phyloP scores from a whole-genome alignment of 1,284 basidiomycete species.

The Sporisorium graminicola region DNA sequence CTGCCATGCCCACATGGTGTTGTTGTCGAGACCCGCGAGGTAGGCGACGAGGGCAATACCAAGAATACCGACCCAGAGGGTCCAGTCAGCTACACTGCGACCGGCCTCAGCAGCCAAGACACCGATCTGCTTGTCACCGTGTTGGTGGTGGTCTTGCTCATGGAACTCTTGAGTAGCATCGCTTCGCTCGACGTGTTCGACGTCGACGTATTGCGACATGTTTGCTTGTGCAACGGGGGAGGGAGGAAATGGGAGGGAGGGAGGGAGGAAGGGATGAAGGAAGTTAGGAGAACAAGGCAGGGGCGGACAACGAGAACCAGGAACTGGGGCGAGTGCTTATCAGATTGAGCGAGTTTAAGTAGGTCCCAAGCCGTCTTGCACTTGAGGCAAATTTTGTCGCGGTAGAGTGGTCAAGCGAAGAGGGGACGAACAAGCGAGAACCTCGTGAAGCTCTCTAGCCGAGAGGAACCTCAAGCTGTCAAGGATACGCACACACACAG shows the following conservation, averaged over 20 bases:
- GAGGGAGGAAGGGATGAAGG: slow-evolving; percentile 1
- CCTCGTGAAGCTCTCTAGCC: not conserved
- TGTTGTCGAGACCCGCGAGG: slow-evolving; percentile 61
- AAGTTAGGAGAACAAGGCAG: not conserved
- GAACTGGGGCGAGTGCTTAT: slow-evolving; percentile 11
- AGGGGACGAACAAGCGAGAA: not conserved
- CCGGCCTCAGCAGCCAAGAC: slow-evolving; percentile 60
- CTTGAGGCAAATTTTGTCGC: not conserved
- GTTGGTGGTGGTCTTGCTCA: not conserved
- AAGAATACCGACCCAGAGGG: slow-evolving; percentile 57
- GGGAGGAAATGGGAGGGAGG: not conserved
- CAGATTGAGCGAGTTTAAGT: slow-evolving; percentile 19
- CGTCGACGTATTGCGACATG: slow-evolving; percentile 38
- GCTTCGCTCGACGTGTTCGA: slow-evolving; percentile 24
- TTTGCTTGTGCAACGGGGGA: not conserved
- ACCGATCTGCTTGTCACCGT: slow-evolving; percentile 54
- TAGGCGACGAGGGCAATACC: slow-evolving; percentile 61
- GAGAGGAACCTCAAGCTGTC: not conserved
- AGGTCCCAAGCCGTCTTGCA: not conserved
- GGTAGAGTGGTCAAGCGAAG: not conserved
- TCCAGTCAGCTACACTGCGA: slow-evolving; percentile 53
- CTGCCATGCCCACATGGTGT: slow-evolving; percentile 58
- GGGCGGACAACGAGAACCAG: not conserved
- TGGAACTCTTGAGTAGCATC: slow-evolving; percentile 23
- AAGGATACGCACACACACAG: no score